Base-by-base conservation (phyloP, 345 rosid species). In the Lenwebbia sp. region DNA sequence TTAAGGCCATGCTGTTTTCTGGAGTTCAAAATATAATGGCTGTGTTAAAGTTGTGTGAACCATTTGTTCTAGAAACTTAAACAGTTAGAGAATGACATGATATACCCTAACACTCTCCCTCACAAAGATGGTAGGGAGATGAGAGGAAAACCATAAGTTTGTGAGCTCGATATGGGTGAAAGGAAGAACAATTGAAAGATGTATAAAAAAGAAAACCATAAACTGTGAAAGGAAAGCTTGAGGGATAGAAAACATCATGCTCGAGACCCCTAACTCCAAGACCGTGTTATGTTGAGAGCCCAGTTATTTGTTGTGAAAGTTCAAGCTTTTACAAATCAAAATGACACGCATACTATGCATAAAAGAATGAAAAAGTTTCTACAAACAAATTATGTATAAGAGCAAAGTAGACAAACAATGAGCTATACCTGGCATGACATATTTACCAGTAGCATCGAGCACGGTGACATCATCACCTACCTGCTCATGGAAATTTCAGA, bases 361-460 rank as follows among this genome's bases (percentile, higher is more conserved):
- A 65, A 65, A 52, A 54, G 56, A 51, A n/a, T n/a, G 54, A 82
- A 17, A 82, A 15, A 5, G 4, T 30, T 14, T 19, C 54, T 51
- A 15, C 4, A 82, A 17, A 23, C 14, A 74, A 51, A 44, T n/a
- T 75, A 12, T 22, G 41, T 23, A 54, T 5, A 49, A 78, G 23
- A 17, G 65, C n/a, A 53, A 28, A 50, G 13, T 47, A 82, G 84
- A 50, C 84, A 82, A 21, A 52, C 81, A 62, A 62, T 49, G 54
- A 58, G 86, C 86, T 5, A 47, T 88, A 97, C 99, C 98, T 90
- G 99, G 99, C 97, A 97, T 96, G 88, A 97, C 98, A 91, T 87
- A 95, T 88, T 95, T 96, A 86, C 99, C 99, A 44, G 96, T 87
- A 84, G 99, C 99, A 92, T 96, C 99, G 70, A 97, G 90, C 78